phyloP scores from a whole-genome alignment of 495 filamentous ascomycete species.

The Emericellopsis terricola region DNA sequence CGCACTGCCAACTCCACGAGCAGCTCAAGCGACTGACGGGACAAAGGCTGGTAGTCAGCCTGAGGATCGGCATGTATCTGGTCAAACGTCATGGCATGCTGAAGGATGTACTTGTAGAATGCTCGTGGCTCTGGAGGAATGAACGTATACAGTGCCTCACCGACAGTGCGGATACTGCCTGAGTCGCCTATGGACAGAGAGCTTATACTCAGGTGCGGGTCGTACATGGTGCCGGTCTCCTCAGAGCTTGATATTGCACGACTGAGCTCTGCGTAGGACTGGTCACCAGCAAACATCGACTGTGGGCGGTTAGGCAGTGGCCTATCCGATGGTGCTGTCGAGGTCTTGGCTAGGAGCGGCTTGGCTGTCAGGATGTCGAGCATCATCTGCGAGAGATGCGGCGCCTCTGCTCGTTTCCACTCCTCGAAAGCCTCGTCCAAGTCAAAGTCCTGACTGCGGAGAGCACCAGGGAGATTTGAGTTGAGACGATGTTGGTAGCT shows the following conservation, averaged over 20 bases:
- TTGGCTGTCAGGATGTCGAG: conserved; percentile 71
- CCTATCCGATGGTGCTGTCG: conserved; percentile 21
- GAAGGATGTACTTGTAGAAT: conserved; percentile 62
- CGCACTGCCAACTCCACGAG: conserved; percentile 69
- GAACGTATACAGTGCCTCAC: conserved; percentile 52
- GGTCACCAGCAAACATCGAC: conserved; percentile 24
- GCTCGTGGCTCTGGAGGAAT: conserved; percentile 73
- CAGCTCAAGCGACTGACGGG: conserved; percentile 66
- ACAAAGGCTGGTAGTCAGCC: conserved; percentile 45
- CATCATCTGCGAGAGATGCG: conserved; percentile 82
- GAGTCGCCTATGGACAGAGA: conserved; percentile 46
- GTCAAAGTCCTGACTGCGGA: conserved; percentile 77
- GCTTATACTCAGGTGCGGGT: conserved; percentile 63
- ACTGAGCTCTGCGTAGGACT: conserved; percentile 38
- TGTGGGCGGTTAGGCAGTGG: conserved; percentile 22
- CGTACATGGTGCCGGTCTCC: conserved; percentile 41
- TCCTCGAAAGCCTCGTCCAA: conserved; percentile 72
- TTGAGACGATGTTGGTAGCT: conserved; percentile 77
- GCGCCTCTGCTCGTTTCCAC: conserved; percentile 75
- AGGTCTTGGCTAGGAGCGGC: conserved; percentile 61
- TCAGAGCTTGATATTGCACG: conserved; percentile 27
- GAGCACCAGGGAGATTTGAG: conserved; percentile 52
- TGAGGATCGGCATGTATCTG: conserved; percentile 28
- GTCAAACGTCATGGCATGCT: conserved; percentile 49
- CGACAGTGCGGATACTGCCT: conserved; percentile 27